A percentile compares a stretch with the other conserved stretches of the same genome.
Evolutionary conservation across 306 rosid genomes (phyloP).

Genomic region (Cicer bijugum): DNA sequence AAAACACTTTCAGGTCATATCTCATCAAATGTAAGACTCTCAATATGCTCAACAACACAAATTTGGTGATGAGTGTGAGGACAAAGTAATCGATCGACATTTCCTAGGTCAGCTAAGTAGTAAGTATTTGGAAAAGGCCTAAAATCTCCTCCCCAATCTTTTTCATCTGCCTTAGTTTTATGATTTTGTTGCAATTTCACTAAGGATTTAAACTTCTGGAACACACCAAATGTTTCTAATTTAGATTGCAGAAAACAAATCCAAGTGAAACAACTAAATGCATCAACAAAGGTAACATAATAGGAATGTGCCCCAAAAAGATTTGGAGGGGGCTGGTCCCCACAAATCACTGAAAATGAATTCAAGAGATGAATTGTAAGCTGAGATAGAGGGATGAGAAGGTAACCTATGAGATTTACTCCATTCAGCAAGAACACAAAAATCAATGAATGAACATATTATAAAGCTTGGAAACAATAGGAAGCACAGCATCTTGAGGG

Average conservation of each 20-base stretch:
- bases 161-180: not conserved
- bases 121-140: not conserved
- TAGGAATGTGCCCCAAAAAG: no score
- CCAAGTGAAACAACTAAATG: not conserved
- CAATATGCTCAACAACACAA: not conserved
- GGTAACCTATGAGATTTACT: not conserved
- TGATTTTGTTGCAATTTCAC: not conserved
- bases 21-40: no score
- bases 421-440: not conserved
- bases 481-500: no score
- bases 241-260: not conserved
- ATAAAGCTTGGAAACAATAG: not conserved
- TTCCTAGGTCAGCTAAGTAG: not conserved
- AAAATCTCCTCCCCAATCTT: not conserved
- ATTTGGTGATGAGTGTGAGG: not conserved
- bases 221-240: not conserved
- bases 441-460: not conserved
- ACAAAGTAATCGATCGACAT: not conserved
- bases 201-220: not conserved
- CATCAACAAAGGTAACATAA: not conserved
- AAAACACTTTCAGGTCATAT: no score
- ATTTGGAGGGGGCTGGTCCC: no score
- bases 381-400: not conserved
- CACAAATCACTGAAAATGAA: no score
- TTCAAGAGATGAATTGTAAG: no score